Base-by-base conservation (phyloP, 192 early-diverging fungal species). In the Rhizoclosmatium globosum region DNA sequence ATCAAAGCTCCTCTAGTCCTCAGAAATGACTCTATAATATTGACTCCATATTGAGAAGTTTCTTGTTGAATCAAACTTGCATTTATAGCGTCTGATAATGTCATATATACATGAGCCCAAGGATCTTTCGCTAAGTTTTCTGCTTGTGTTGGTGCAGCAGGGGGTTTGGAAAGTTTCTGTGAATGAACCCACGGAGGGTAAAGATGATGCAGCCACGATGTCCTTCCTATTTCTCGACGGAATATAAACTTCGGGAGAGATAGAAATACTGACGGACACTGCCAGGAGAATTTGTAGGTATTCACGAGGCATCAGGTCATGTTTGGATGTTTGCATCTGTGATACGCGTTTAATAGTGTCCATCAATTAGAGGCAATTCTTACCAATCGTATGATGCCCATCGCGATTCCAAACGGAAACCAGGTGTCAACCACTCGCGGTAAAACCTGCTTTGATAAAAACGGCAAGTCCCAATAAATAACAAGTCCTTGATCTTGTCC, bases 391-490 rank as follows among this genome's bases (percentile, higher is more conserved):
- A 66, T 60, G 11, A 79, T 47, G 1, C 81, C 81, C 76, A 82
- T 82, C 2, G n/a, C 71, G 11, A 82, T 58, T n/a, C 81, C 81
- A 50, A 83, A 82, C 11, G 73, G 68, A 58, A 43, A 81, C 81
- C 76, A 81, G 2, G 23, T 47, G 23, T 83, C 61, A 1, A 56
- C 31, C 4, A 81, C 13, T 13, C 68, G n/a, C 45, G 65, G 59
- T 21, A 31, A 45, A 47, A 61, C 50, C 53, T 50, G 71, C 17
- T 58, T 65, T 17, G 48, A 21, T 39, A 81, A 41, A 41, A 83
- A 83, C 0, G 74, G 71, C 15, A 83, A 17, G 38, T 81, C 79
- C 82, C 82, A 83, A n/a, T 59, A 23, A 17, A 83, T 39, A 17
- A 44, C 21, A 47, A 62, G 57, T 45, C 58, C 67, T 72, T 69